Percentiles rank a stretch among this genome's conserved stretches.
Evolutionary conservation across 2,329 filamentous ascomycete species (phyloP).

Genomic region (Magnaporthales sp.): DNA sequence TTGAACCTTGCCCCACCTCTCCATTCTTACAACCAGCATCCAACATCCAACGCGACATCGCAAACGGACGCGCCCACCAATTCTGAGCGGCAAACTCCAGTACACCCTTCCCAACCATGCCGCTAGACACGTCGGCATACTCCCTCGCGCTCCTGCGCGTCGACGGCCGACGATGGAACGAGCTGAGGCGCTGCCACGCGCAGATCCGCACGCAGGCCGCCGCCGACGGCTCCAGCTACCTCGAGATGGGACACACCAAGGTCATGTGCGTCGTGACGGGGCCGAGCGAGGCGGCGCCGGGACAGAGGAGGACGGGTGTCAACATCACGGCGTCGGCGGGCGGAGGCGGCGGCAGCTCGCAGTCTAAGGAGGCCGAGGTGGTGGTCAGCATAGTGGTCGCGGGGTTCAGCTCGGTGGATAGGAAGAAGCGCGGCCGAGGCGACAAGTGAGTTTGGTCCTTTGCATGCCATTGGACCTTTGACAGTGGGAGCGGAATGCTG

Average conservation of each 20-base stretch:
- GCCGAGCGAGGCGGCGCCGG: conserved; percentile 57
- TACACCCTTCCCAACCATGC: conserved; percentile 50
- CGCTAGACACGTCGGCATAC: conserved; percentile 91
- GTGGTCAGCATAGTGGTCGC: conserved; percentile 77
- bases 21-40: too few relatives aligned
- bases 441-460: conserved; percentile 57
- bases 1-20: too few relatives aligned
- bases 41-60: too few relatives aligned
- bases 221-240: conserved; percentile 85
- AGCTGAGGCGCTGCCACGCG: conserved; percentile 78
- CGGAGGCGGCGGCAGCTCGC: conserved; percentile 15
- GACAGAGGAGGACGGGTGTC: conserved; percentile 33
- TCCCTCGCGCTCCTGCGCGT: conserved; percentile 74
- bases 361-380: conserved; percentile 52
- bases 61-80: too few relatives aligned
- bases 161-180: conserved; percentile 90
- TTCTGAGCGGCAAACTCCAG: too few relatives aligned
- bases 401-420: conserved; percentile 80
- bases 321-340: conserved; percentile 32
- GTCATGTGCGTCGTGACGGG: conserved; percentile 89
- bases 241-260: conserved; percentile 96
- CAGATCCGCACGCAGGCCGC: conserved; percentile 89
- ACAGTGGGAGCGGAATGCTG: neutral
- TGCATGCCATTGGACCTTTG: neutral
- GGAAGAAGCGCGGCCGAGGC: conserved; percentile 63